Conservation (phyloP, 805 yeast species). For the Brettanomyces naardenensis region DNA sequence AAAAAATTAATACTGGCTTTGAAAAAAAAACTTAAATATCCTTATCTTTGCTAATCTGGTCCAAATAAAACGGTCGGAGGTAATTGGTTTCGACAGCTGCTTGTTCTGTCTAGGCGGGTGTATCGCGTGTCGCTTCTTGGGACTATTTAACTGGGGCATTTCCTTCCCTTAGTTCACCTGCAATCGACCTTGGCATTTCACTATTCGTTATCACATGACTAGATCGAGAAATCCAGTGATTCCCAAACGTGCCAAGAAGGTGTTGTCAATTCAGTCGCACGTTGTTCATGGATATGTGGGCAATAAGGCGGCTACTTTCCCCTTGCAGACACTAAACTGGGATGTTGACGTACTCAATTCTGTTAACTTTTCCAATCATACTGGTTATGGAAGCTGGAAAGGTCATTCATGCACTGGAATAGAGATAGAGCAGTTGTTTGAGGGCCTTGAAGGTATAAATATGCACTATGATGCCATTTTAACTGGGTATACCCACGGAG, state of each 20-base stretch:
- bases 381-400: conserved; percentile 53
- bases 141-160: too few species aligned
- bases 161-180: too few species aligned
- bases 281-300: conserved; percentile 73
- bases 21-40: too few species aligned
- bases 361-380: conserved; percentile 61
- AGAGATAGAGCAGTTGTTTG: conserved; percentile 30
- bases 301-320: conserved; percentile 58
- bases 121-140: too few species aligned
- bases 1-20: too few species aligned
- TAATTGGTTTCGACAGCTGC: too few species aligned
- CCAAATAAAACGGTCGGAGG: too few species aligned
- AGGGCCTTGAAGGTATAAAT: conserved; percentile 28
- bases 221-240: conserved; percentile 19
- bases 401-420: conserved; percentile 39
- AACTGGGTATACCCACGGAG: conserved; percentile 65
- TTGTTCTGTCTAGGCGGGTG: too few species aligned
- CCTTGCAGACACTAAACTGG: conserved; percentile 60
- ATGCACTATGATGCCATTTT: conserved; percentile 45
- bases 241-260: conserved; percentile 14
- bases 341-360: conserved; percentile 61
- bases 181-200: too few species aligned
- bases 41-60: too few species aligned
- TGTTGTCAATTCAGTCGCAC: conserved; percentile 57
- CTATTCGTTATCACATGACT: conserved; percentile 22